These are phyloP conservation scores for Perkinsus chesapeaki DNA, from an alignment of 169 alveolate genomes.

Conservation along the genomic window DNA sequence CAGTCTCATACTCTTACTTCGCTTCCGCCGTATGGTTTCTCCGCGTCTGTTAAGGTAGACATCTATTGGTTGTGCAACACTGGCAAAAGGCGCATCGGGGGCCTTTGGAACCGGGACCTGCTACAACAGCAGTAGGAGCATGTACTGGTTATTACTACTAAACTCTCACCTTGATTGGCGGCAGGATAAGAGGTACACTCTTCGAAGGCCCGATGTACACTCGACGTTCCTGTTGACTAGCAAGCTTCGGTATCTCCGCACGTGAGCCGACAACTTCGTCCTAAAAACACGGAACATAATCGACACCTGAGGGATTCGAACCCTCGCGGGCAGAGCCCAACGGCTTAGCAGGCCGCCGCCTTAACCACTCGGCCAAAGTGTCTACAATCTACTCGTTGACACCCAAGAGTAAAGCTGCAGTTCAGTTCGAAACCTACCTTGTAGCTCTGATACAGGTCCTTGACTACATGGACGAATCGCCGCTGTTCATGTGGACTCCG, in stretches of 20 bases:
- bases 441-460: not conserved
- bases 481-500: not conserved
- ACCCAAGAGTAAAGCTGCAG: not conserved
- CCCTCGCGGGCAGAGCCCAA: not conserved
- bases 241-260: not conserved
- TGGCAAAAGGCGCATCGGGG: not conserved
- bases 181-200: not conserved
- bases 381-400: not conserved
- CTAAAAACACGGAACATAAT: not conserved
- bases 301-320: constrained; percentile 3
- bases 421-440: not conserved
- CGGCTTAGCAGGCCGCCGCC: not conserved
- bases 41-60: not conserved
- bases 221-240: not conserved
- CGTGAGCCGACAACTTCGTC: not conserved
- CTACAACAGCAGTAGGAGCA: too few relatives aligned
- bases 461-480: not conserved
- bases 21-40: not conserved
- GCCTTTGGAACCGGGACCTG: not conserved
- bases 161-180: not conserved
- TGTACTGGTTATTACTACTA: not conserved
- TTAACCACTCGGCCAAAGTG: not conserved
- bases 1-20: not conserved
- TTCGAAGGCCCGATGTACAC: not conserved
- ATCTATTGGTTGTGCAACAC: not conserved